Percentiles rank a stretch among this genome's conserved stretches.
These are phyloP conservation scores for Acephala macrosclerotiorum DNA, from an alignment of 2,329 filamentous ascomycete genomes.

Conservation along the genomic window DNA sequence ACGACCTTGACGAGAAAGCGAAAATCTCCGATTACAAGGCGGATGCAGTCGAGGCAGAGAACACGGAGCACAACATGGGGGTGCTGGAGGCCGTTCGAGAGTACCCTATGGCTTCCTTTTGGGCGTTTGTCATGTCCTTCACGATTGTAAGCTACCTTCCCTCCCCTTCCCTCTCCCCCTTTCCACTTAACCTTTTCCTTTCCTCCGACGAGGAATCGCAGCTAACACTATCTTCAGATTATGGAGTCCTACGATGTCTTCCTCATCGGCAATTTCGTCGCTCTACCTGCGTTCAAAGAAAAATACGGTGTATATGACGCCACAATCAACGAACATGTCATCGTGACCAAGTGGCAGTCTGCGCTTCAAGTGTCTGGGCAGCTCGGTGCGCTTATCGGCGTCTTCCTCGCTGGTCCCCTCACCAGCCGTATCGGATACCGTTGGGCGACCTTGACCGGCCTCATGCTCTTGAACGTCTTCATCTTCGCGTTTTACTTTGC, in stretches of 20 bases:
- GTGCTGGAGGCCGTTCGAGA: constrained; percentile 56
- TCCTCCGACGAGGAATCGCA: background rate
- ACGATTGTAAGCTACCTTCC: constrained; percentile 30
- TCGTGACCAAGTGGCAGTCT: constrained; percentile 63
- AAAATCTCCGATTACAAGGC: constrained; percentile 39
- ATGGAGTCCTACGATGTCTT: constrained; percentile 72
- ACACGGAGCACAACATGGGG: constrained; percentile 57
- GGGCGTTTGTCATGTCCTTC: constrained; percentile 61
- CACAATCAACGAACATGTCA: constrained; percentile 44
- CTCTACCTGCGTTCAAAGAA: constrained; percentile 53
- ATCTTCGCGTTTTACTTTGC: constrained; percentile 53
- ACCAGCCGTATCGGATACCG: constrained; percentile 66
- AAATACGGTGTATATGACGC: constrained; percentile 53
- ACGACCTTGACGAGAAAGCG: constrained; percentile 43
- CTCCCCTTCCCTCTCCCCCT: background rate
- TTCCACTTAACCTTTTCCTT: constrained; percentile 10
- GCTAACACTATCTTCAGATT: constrained; percentile 49
- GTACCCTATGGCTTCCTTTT: constrained; percentile 60
- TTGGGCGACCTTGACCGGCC: constrained; percentile 61
- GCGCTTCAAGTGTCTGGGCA: constrained; percentile 62
- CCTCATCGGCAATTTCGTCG: constrained; percentile 65
- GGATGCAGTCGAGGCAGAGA: constrained; percentile 57
- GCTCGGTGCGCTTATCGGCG: constrained; percentile 65
- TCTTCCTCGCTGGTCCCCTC: constrained; percentile 65
- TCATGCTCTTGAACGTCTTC: constrained; percentile 61